Evolutionary conservation across 306 rosid species (phyloP), one percentile per base, ranked within the genome.

Genomic region (Amphicarpaea edgeworthii): DNA sequence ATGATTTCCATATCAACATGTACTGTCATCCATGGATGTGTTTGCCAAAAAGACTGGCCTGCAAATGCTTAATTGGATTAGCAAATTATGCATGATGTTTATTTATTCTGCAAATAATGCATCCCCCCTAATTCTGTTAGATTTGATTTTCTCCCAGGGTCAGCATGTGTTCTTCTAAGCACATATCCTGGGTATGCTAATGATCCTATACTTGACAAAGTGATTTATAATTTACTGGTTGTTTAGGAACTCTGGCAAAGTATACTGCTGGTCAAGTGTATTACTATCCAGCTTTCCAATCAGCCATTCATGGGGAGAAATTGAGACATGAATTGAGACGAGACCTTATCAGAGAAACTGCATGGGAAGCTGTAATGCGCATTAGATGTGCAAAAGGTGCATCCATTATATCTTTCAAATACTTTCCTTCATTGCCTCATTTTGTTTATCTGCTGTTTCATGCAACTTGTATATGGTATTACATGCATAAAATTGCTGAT

Each of bases 331-430:
- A 96, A 77, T 88, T 96, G 85, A 81, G 93, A 76, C 92, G 99
- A 84, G 98, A 93, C 77, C 95, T 96, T 68, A 96, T 90, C 9
- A 89, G 98, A 85, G 99, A 96, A 83, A 96, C 98, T 79, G 99
- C 97, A 64, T 96, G 99, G 99, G 99, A 96, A 89, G 91, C 99
- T 83, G 99, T 92, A 34, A 80, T 96, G 97, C 99, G 99, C 63
- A 86, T 92, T 75, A 87, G 99, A 84, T 93, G 98, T 73, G 98
- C 96, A 78, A 96, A 96, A 88, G 99, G 99, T 64, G 68, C 59
- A 58, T 84, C 73, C 1, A 49, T 49, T 73, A 34, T 84, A 58
- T 75, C 73, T 62, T 72, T 62, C 55, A 66, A 70, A 58, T 70
- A 16, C 17, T n/a, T 67, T 50, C 65, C 60, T 53, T 64, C 12